Base-by-base conservation (phyloP, 225 moss, liverwort and hornwort genomes). In the Polytrichum commune region DNA sequence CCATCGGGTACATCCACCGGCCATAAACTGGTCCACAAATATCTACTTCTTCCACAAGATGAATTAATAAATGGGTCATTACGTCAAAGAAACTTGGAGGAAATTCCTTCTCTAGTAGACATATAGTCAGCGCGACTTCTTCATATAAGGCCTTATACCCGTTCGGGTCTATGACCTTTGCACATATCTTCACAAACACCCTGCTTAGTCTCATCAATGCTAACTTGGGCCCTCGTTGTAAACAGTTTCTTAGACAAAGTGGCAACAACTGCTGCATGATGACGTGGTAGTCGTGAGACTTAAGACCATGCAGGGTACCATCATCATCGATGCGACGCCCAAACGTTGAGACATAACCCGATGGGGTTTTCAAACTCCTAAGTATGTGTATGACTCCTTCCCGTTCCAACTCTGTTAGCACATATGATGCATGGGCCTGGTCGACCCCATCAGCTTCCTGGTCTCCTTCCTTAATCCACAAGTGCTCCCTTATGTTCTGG, bases 11-110 rank as follows among this genome's bases (percentile, higher is more conserved):
- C 30, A 30, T 30, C 30, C 30, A 30, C 4, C 30, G 6, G 30
- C 30, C 5, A 30, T 30, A 30, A 6, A 30, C 6, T 0, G 30
- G 30, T 30, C 30, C 30, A 30, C 30, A 30, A 6, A 30, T 29
- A 30, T 30, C 30, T 4, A 30, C 6, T 30, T 30, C 30, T 30
- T 30, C 30, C 30, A 30, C 6, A 4, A 30, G 30, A 30, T 6
- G 30, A 30, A 30, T 30, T 30, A 30, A 6, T 30, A 30, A 30
- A 30, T 30, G 30, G 30, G 30, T 72, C 72, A 72, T 72, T 20
- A 63, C n/a, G 33, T 72, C 72, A 72, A 72, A 72, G 23, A 72
- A 63, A 4, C 25, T 60, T 5, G 72, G 72, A 27, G 30, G 72
- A 33, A 72, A 72, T 9, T 63, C 26, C 26, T 60, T 62, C 30